Conservation (phyloP, 495 filamentous ascomycete genomes). For the Neurospora cerealis region DNA sequence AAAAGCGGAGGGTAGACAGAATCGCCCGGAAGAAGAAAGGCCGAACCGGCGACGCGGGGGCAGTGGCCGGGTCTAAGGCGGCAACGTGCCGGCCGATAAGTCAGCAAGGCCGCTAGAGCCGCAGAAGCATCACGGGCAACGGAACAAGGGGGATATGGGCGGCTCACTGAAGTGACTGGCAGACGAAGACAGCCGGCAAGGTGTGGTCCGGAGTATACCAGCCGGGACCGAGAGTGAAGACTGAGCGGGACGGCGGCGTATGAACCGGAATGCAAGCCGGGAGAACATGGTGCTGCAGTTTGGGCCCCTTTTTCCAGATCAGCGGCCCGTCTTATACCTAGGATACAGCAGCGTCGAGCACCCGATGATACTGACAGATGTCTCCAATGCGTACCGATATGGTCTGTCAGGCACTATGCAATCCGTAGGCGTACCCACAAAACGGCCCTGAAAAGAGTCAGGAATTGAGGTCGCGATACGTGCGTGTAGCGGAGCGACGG, state of each 20-base stretch:
- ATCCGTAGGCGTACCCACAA: not conserved
- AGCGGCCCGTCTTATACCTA: not conserved
- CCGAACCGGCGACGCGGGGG: not conserved
- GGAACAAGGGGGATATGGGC: not conserved
- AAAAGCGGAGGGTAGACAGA: constrained; percentile 13
- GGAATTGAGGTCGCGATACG: not conserved
- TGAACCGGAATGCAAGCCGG: constrained; percentile 3
- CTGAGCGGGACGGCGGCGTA: constrained; percentile 2
- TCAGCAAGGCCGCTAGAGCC: not conserved
- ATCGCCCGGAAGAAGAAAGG: constrained; percentile 16
- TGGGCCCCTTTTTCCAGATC: not conserved
- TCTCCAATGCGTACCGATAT: not conserved
- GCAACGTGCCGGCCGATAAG: not conserved
- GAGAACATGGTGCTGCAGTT: constrained; percentile 9
- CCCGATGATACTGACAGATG: not conserved
- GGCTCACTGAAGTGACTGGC: not conserved
- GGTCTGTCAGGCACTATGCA: not conserved
- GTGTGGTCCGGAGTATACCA: constrained; percentile 1
- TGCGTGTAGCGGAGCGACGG: not conserved
- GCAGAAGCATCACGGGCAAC: not conserved
- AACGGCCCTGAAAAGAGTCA: not conserved
- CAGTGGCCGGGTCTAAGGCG: not conserved
- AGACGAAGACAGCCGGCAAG: not conserved
- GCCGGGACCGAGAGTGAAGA: constrained; percentile 2
- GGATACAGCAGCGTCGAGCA: not conserved